These are phyloP conservation scores for Naganishia liquefaciens DNA, from an alignment of 1,284 basidiomycete species.

Conservation along the genomic window DNA sequence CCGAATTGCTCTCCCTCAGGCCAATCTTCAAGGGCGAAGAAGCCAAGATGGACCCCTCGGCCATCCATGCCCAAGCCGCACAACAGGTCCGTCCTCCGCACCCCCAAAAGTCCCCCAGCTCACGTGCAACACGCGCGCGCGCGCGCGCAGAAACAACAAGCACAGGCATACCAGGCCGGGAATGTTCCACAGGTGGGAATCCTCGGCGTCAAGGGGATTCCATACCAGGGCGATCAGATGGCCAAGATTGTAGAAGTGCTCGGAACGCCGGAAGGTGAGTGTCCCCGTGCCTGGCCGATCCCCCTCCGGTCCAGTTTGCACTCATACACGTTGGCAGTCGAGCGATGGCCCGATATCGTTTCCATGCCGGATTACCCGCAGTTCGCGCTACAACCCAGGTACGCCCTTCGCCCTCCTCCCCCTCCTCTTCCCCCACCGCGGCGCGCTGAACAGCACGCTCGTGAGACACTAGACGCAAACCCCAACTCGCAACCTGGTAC, in stretches of 20 bases:
- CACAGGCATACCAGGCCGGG: slow-evolving; percentile 16
- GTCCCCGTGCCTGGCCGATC: background rate
- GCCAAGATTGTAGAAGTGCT: slow-evolving; percentile 92
- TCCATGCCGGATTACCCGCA: slow-evolving; percentile 85
- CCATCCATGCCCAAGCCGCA: slow-evolving; percentile 20
- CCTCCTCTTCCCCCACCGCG: no score
- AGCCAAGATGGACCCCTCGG: slow-evolving; percentile 74
- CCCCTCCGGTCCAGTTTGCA: background rate
- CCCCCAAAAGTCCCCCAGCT: no score
- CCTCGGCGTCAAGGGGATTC: slow-evolving; percentile 78
- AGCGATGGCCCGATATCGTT: slow-evolving; percentile 82
- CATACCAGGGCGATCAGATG: slow-evolving; percentile 92
- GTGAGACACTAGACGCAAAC: slow-evolving; percentile 70
- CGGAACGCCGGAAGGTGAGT: slow-evolving; percentile 78
- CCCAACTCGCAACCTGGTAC: slow-evolving; percentile 78
- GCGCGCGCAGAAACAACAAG: slow-evolving; percentile 38
- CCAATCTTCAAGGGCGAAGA: slow-evolving; percentile 99
- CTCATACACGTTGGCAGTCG: slow-evolving; percentile 57
- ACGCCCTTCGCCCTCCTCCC: slow-evolving; percentile 47
- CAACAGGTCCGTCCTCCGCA: slow-evolving; percentile 22
- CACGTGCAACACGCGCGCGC: background rate
- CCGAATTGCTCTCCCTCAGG: slow-evolving; percentile 85
- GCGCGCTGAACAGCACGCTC: no score
- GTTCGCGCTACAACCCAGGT: slow-evolving; percentile 76
- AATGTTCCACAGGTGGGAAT: slow-evolving; percentile 22